phyloP scores from a whole-genome alignment of 768 basidiomycete species.

The Termitomyces sp. region DNA sequence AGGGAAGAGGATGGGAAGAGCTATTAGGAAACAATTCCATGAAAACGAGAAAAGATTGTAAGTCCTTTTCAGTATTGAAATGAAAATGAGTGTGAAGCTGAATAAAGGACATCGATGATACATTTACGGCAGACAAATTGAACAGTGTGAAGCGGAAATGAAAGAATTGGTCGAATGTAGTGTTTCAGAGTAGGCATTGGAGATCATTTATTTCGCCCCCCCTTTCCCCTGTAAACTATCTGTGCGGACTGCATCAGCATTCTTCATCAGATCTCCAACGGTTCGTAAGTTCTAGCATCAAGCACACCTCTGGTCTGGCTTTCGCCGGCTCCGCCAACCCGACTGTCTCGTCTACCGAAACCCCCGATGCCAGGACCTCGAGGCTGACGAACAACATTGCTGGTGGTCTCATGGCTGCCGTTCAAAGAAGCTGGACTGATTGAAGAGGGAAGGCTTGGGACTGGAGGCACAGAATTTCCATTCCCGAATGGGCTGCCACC shows the following conservation, averaged over 20 bases:
- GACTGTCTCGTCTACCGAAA: conserved; percentile 65
- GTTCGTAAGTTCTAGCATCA: conserved; percentile 83
- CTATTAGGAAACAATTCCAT: conserved; percentile 27
- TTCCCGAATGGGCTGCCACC: conserved; percentile 38
- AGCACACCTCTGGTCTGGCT: conserved; percentile 59
- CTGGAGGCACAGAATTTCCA: conserved; percentile 57
- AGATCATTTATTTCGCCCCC: conserved; percentile 29
- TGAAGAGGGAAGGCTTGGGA: conserved; percentile 66
- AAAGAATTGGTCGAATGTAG: conserved; percentile 16
- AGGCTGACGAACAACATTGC: conserved; percentile 76
- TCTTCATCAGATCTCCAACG: conserved; percentile 68
- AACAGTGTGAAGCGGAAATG: conserved; percentile 6
- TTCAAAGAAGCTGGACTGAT: conserved; percentile 38
- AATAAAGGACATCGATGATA: conserved; percentile 22
- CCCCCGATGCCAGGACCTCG: conserved; percentile 76
- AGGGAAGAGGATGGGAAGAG: conserved; percentile 16
- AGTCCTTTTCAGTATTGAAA: conserved; percentile 24
- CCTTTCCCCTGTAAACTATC: conserved; percentile 41
- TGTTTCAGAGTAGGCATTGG: conserved; percentile 9
- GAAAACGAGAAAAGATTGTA: conserved; percentile 13
- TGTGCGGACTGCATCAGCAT: conserved; percentile 30
- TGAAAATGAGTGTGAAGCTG: conserved; percentile 26
- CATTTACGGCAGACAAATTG: conserved; percentile 16
- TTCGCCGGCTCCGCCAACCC: conserved; percentile 41
- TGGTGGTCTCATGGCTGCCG: conserved; percentile 35